Percentiles rank a stretch among this genome's conserved stretches.
These are phyloP conservation scores for Saturnispora zaruensis DNA, from an alignment of 805 yeast species.

Conservation along the genomic window DNA sequence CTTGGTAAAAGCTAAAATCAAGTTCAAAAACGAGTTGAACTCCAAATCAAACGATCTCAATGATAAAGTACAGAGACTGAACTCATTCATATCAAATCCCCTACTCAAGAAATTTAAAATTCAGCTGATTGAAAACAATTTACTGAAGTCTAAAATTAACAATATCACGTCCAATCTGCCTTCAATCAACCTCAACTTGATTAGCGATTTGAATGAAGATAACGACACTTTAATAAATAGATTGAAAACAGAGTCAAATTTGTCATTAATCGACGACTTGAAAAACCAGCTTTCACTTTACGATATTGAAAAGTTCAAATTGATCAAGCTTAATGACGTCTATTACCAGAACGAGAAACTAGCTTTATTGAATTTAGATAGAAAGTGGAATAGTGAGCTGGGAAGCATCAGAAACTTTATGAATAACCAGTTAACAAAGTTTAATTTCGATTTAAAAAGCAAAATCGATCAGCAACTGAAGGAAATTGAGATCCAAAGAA, in stretches of 20 bases:
- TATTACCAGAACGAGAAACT: slow-evolving; percentile 20
- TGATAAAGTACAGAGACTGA: slow-evolving; percentile 11
- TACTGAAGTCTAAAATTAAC: slow-evolving; percentile 13
- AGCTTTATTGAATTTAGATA: slow-evolving; percentile 17
- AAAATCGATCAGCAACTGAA: slow-evolving; percentile 11
- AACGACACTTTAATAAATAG: background rate
- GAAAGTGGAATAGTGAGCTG: slow-evolving; percentile 25
- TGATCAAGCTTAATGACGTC: slow-evolving; percentile 23
- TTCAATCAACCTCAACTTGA: slow-evolving; percentile 13
- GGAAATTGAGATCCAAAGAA: background rate
- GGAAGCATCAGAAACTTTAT: slow-evolving; percentile 18
- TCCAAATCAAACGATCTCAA: slow-evolving; percentile 10
- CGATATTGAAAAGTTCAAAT: slow-evolving; percentile 22
- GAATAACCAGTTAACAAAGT: slow-evolving; percentile 15
- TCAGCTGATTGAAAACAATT: slow-evolving; percentile 16
- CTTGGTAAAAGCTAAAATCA: slow-evolving; percentile 16
- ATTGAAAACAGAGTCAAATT: background rate
- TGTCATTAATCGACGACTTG: slow-evolving; percentile 15
- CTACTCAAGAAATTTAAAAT: slow-evolving; percentile 10
- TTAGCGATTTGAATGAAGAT: slow-evolving; percentile 3
- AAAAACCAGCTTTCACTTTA: slow-evolving; percentile 17
- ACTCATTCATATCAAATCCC: slow-evolving; percentile 7
- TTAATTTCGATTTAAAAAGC: slow-evolving; percentile 11
- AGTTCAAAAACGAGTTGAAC: slow-evolving; percentile 15
- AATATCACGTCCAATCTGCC: slow-evolving; percentile 18